Conservation (phyloP, 176 grass and related monocot genomes). For the Rhynchospora breviuscula region DNA sequence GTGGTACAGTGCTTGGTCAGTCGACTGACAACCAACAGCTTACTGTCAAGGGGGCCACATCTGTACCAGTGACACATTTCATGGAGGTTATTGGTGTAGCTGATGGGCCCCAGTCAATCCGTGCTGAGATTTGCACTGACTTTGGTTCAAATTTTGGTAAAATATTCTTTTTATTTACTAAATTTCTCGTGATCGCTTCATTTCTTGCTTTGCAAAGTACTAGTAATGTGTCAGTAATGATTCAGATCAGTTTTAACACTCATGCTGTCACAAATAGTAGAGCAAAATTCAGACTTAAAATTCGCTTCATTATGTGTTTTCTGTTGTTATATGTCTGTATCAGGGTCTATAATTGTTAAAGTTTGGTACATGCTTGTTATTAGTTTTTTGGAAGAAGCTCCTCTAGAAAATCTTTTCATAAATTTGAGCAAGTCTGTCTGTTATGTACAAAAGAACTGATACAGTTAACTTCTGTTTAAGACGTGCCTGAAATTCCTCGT, state of each 20-base stretch:
- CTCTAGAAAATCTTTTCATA: neutral
- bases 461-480: neutral
- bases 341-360: neutral
- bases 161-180: neutral
- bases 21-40: constrained; percentile 67
- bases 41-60: constrained; percentile 49
- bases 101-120: constrained; percentile 58
- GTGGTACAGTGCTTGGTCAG: constrained; percentile 44
- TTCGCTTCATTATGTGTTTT: neutral
- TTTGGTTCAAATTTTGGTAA: constrained; percentile 82
- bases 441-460: neutral
- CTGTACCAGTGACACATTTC: constrained; percentile 38
- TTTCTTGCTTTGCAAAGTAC: neutral
- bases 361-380: neutral
- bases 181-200: neutral
- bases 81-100: constrained; percentile 77
- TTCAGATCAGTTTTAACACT: neutral
- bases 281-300: neutral
- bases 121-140: constrained; percentile 73
- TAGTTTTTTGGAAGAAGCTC: neutral
- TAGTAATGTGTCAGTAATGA: neutral
- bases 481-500: neutral
- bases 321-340: neutral
- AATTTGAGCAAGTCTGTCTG: neutral
- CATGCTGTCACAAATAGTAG: neutral